Evolutionary conservation across 179 eudicot species (phyloP).

Genomic region (Beta corolliflora): DNA sequence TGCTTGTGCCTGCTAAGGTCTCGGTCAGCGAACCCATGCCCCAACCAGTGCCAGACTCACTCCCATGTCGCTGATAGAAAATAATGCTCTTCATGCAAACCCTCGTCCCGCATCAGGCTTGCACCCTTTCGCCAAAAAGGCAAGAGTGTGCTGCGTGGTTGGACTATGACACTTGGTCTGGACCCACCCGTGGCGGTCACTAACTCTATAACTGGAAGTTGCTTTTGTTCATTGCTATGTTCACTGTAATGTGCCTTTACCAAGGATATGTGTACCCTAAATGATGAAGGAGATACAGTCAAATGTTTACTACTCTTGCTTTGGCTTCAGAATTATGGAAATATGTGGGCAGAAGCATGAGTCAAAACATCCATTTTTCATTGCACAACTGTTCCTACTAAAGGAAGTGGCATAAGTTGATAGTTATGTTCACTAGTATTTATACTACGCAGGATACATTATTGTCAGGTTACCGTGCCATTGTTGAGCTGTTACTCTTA

Average conservation of each 20-base stretch:
- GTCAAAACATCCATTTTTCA: background rate
- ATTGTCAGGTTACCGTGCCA: background rate
- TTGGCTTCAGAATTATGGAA: background rate
- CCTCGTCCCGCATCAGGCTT: no score
- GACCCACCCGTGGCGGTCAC: background rate
- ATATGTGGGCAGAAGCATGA: background rate
- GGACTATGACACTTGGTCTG: background rate
- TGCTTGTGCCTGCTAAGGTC: no score
- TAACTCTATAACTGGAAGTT: background rate
- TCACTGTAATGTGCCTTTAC: background rate
- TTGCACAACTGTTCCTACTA: background rate
- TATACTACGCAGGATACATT: background rate
- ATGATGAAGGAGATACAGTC: background rate
- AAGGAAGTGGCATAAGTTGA: background rate
- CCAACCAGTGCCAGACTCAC: background rate
- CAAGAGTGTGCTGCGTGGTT: no score
- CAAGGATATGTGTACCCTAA: background rate
- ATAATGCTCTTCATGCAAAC: no score
- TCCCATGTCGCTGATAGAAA: no score
- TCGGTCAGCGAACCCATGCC: background rate
- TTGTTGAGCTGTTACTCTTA: background rate
- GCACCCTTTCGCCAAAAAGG: background rate
- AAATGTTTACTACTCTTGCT: background rate
- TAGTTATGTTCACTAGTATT: background rate
- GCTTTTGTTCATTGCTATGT: background rate